phyloP scores from a whole-genome alignment of 306 rosid genomes.

The Quercus rubra region DNA sequence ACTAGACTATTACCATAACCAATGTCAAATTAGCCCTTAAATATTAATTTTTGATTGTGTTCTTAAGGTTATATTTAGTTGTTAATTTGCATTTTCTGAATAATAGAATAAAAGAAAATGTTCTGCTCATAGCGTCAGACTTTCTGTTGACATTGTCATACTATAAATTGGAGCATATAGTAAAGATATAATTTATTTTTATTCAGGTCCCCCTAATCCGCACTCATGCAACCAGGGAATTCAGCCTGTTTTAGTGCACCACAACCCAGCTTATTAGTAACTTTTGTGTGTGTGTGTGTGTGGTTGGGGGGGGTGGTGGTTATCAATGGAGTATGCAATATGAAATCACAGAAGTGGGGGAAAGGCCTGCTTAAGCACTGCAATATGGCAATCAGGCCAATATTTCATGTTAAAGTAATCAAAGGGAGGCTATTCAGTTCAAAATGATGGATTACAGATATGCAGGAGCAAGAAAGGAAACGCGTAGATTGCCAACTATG shows the following conservation, averaged over 20 bases:
- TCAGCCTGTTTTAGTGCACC: not conserved
- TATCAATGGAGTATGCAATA: too few relatives aligned
- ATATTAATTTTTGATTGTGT: too few relatives aligned
- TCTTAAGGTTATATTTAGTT: not conserved
- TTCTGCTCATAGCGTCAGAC: not conserved
- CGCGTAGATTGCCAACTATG: not conserved
- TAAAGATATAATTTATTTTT: not conserved
- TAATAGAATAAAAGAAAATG: not conserved
- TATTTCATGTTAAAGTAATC: not conserved
- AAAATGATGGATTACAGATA: not conserved
- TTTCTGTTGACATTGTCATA: not conserved
- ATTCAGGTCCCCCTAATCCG: not conserved
- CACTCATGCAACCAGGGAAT: not conserved
- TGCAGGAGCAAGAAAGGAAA: not conserved
- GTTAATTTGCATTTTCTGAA: not conserved
- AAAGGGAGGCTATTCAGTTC: not conserved
- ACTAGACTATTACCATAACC: too few relatives aligned
- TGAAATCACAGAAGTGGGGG: too few relatives aligned
- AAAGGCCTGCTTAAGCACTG: not conserved
- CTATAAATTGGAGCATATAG: not conserved
- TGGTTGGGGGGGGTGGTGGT: too few relatives aligned
- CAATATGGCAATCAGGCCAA: not conserved
- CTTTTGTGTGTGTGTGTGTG: too few relatives aligned
- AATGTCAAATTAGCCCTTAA: too few relatives aligned
- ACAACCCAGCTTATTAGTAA: not conserved